A percentile compares a stretch with the other conserved stretches of the same genome.
Evolutionary conservation across 345 rosid genomes (phyloP).

Genomic region (Limnanthes douglasii): DNA sequence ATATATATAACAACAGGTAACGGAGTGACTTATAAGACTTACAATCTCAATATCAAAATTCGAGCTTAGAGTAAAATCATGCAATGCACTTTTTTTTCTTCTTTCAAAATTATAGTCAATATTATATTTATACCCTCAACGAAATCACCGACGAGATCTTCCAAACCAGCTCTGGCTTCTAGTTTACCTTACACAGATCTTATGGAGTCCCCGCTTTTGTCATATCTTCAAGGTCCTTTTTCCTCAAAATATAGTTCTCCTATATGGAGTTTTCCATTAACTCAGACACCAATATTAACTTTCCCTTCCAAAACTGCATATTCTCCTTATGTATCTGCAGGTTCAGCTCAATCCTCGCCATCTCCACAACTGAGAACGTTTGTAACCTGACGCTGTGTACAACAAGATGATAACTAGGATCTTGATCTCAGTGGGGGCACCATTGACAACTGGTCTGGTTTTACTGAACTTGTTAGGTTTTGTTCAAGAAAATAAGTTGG

Average conservation of each 20-base stretch:
- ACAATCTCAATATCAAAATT: too few relatives aligned
- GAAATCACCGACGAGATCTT: slow-evolving; percentile 25
- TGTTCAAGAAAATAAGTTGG: slow-evolving; percentile 24
- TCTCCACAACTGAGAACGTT: too few relatives aligned
- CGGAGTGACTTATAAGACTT: too few relatives aligned
- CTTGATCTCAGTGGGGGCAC: slow-evolving; percentile 30
- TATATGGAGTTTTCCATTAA: slow-evolving; percentile 25
- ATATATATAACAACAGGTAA: slow-evolving; percentile 40
- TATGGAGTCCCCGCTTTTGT: slow-evolving; percentile 25
- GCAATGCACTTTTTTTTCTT: background rate
- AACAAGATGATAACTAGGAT: slow-evolving; percentile 32
- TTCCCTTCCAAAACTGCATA: slow-evolving; percentile 25
- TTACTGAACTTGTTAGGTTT: slow-evolving; percentile 17
- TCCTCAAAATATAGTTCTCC: slow-evolving; percentile 41
- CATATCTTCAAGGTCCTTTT: slow-evolving; percentile 22
- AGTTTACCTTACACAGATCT: slow-evolving; percentile 16
- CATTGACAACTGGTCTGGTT: slow-evolving; percentile 25
- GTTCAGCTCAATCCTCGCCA: slow-evolving; percentile 8
- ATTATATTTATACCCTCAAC: slow-evolving; percentile 22
- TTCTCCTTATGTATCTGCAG: slow-evolving; percentile 13
- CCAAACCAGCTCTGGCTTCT: slow-evolving; percentile 15
- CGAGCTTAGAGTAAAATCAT: too few relatives aligned
- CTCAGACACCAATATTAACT: slow-evolving; percentile 25
- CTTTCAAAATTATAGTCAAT: slow-evolving; percentile 35
- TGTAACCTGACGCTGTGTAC: too few relatives aligned